phyloP scores from a whole-genome alignment of 1,284 basidiomycete genomes.

The Microbotryum silenes-acaulis region DNA sequence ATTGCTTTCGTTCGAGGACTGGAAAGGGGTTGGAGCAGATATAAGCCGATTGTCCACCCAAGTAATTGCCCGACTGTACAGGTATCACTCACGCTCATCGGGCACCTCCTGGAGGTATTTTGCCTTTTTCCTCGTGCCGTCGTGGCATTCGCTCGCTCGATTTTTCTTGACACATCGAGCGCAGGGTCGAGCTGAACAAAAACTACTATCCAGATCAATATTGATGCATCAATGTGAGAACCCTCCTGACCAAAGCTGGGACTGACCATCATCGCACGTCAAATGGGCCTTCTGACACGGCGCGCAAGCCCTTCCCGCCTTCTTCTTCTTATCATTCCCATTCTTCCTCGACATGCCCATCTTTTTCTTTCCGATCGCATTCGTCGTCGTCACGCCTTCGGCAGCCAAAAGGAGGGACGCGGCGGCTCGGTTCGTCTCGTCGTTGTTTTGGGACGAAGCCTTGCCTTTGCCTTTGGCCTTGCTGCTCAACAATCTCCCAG shows the following conservation, averaged over 20 bases:
- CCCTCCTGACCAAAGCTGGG: slow-evolving; percentile 37
- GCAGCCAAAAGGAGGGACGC: not conserved
- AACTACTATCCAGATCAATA: not conserved
- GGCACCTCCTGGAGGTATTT: slow-evolving; percentile 92
- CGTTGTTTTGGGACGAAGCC: too few species aligned
- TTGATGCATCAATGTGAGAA: not conserved
- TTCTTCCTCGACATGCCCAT: slow-evolving; percentile 15
- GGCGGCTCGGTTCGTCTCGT: not conserved
- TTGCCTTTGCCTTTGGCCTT: too few species aligned
- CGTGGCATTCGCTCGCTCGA: slow-evolving; percentile 76
- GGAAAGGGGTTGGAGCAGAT: not conserved
- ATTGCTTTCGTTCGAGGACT: slow-evolving; percentile 2
- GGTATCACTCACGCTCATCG: slow-evolving; percentile 61
- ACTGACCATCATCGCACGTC: slow-evolving; percentile 89
- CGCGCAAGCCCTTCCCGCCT: slow-evolving; percentile 83
- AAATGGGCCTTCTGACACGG: slow-evolving; percentile 91
- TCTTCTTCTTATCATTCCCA: slow-evolving; percentile 62
- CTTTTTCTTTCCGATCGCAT: slow-evolving; percentile 8
- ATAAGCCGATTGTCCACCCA: not conserved
- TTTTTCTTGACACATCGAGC: slow-evolving; percentile 91
- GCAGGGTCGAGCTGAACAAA: slow-evolving; percentile 72
- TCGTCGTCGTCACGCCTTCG: slow-evolving; percentile 1
- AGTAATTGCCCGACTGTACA: too few species aligned
- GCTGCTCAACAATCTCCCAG: too few species aligned
- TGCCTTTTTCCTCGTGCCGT: slow-evolving; percentile 94